Conservation (phyloP, 768 basidiomycete genomes). For the Suillus americanus region DNA sequence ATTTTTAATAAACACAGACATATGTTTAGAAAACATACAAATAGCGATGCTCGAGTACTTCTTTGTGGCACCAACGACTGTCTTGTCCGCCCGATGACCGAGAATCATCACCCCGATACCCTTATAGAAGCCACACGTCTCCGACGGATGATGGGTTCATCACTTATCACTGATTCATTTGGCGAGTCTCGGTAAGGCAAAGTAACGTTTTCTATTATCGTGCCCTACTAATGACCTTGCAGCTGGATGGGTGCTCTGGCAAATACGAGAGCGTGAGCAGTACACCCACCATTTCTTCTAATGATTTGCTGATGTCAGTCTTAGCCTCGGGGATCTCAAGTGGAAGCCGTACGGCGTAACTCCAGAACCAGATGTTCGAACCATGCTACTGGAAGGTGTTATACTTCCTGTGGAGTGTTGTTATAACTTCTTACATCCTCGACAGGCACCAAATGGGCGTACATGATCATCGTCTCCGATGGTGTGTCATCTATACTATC, state of each 20-base stretch:
- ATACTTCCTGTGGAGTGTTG: not conserved
- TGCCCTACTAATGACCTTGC: conserved; percentile 1
- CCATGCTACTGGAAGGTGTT: conserved; percentile 73
- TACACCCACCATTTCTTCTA: not conserved
- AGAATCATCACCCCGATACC: conserved; percentile 94
- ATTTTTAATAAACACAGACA: not conserved
- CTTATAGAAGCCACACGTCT: conserved; percentile 82
- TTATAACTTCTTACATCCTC: conserved; percentile 2
- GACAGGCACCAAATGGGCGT: conserved; percentile 81
- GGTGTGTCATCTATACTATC: conserved; percentile 90
- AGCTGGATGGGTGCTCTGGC: conserved; percentile 96
- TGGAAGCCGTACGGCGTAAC: conserved; percentile 92
- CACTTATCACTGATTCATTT: conserved; percentile 89
- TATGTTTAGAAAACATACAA: not conserved
- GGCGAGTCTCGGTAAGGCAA: conserved; percentile 77
- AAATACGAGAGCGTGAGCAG: conserved; percentile 81
- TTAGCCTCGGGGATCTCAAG: conserved; percentile 82
- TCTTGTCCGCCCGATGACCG: conserved; percentile 81
- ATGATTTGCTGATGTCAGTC: conserved; percentile 9
- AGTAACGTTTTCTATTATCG: not conserved
- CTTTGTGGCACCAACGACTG: conserved; percentile 76
- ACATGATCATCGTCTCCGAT: conserved; percentile 87
- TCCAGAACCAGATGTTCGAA: conserved; percentile 85
- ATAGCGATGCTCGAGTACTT: conserved; percentile 86
- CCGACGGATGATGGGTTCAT: conserved; percentile 86